phyloP scores from a whole-genome alignment of 2,329 filamentous ascomycete genomes.

The Apiospora rasikravindrae region DNA sequence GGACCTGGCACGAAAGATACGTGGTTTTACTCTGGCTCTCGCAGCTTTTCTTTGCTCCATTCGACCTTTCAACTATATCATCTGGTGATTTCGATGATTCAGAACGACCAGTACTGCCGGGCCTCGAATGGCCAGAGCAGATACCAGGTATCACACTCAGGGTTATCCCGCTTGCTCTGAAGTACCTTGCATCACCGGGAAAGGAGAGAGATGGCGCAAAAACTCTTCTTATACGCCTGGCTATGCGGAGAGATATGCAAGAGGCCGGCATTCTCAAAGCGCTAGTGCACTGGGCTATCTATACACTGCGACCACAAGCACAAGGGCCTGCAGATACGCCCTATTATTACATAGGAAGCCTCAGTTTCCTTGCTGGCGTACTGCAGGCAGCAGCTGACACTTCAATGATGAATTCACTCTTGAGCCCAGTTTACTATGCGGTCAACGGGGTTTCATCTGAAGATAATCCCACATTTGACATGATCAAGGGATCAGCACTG shows the following conservation, averaged over 20 bases:
- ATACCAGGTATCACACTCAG: constrained; percentile 74
- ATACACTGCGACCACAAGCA: constrained; percentile 56
- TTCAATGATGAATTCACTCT: constrained; percentile 72
- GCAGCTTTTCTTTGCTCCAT: constrained; percentile 82
- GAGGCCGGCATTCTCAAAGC: constrained; percentile 70
- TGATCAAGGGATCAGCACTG: constrained; percentile 74
- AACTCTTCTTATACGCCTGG: constrained; percentile 77
- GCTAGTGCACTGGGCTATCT: constrained; percentile 74
- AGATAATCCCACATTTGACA: constrained; percentile 52
- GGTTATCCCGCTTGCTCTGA: constrained; percentile 72
- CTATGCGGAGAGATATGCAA: constrained; percentile 90
- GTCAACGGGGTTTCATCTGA: constrained; percentile 63
- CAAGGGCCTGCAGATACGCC: constrained; percentile 53
- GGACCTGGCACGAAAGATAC: constrained; percentile 89
- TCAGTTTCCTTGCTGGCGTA: constrained; percentile 81
- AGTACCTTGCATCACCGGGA: constrained; percentile 75
- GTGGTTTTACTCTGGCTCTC: constrained; percentile 87
- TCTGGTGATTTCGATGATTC: constrained; percentile 57
- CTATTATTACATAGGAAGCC: constrained; percentile 78
- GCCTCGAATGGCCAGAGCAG: constrained; percentile 60
- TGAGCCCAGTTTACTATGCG: constrained; percentile 69
- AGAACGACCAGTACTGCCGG: constrained; percentile 47
- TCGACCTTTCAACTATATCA: constrained; percentile 88
- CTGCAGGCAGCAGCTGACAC: constrained; percentile 72
- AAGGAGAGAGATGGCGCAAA: constrained; percentile 93